Percentiles rank a stretch among this genome's conserved stretches.
Evolutionary conservation across 495 filamentous ascomycete genomes (phyloP).

Genomic region (Darksidea phi): DNA sequence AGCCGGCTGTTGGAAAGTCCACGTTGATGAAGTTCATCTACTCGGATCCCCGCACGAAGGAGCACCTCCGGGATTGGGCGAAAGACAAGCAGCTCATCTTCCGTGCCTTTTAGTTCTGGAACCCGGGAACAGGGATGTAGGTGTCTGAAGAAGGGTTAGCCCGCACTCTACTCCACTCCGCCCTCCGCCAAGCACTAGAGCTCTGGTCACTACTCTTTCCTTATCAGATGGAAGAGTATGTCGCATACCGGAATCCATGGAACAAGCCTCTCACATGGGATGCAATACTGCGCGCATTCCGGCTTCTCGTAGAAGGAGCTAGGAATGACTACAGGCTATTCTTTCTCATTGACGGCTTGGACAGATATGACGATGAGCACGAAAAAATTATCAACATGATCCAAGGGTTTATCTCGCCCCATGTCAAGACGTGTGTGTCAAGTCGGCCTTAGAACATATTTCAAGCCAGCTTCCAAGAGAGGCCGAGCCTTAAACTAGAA

Average conservation of each 20-base stretch:
- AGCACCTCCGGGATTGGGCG: conserved; percentile 10
- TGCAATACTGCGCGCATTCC: conserved; percentile 3
- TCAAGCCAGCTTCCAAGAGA: conserved; percentile 14
- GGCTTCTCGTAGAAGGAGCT: not conserved
- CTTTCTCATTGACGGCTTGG: conserved; percentile 32
- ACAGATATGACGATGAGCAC: conserved; percentile 22
- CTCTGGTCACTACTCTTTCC: conserved; percentile 5
- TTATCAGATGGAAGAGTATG: conserved; percentile 14
- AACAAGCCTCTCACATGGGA: not conserved
- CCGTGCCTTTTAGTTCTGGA: conserved; percentile 31
- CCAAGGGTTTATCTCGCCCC: not conserved
- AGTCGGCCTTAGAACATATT: conserved; percentile 32
- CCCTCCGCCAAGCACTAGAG: conserved; percentile 1
- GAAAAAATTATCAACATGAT: conserved; percentile 6
- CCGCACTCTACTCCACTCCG: conserved; percentile 11
- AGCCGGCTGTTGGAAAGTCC: conserved; percentile 26
- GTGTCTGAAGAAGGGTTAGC: conserved; percentile 27
- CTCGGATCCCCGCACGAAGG: conserved; percentile 1
- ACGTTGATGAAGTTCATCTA: conserved; percentile 32
- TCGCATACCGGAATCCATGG: conserved; percentile 2
- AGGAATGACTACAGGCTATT: conserved; percentile 5
- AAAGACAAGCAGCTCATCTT: conserved; percentile 3
- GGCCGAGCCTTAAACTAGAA: conserved; percentile 17
- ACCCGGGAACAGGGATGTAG: conserved; percentile 19
- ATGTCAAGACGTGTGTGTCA: conserved; percentile 25